Evolutionary conservation across 2,329 filamentous ascomycete species (phyloP), one percentile per base, ranked within the genome.

Genomic region (Podosphaera fusca): DNA sequence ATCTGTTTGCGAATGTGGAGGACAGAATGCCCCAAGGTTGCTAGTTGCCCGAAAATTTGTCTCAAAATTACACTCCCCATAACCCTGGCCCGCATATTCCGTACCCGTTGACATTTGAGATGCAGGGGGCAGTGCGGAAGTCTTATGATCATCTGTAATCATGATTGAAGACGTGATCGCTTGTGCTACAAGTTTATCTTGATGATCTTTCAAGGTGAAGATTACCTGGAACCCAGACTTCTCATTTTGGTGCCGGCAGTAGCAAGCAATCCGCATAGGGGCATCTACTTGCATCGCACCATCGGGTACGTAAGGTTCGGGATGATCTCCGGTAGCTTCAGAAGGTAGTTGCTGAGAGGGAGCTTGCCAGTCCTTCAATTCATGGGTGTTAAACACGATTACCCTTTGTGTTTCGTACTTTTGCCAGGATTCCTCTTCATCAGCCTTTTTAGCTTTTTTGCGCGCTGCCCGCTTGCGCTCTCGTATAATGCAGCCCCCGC

Each of bases 61-160:
- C 55, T 67, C 64, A 51, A 64, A 66, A 29, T 56, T 58, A 31
- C 55, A 56, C n/a, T 67, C 65, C 6, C 7, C 33, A 35, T n/a
- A 35, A 9, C 33, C 21, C 8, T 34, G 14, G 12, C 21, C 29
- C 29, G 49, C 57, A 58, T 74, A 76, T 64, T 71, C 64, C 55
- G 60, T 59, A 40, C 62, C 49, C 63, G 59, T 58, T 64, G 68
- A 61, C 42, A 63, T 64, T 60, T 62, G 64, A 31, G 65, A 63
- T 30, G 63, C 59, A 51, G 67, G 56, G 55, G 74, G 70, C 55
- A 74, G 69, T 58, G 70, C 68, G 63, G 87, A 84, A 6, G 87
- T 95, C 72, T 96, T 96, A 73, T 96, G 90, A 66, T 98, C 90
- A 67, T 98, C 90, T 0, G 92, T 96, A 61, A 96, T 95, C 78